These are phyloP conservation scores for Multifurca ochricompacta DNA, from an alignment of 768 basidiomycete species.

Conservation along the genomic window DNA sequence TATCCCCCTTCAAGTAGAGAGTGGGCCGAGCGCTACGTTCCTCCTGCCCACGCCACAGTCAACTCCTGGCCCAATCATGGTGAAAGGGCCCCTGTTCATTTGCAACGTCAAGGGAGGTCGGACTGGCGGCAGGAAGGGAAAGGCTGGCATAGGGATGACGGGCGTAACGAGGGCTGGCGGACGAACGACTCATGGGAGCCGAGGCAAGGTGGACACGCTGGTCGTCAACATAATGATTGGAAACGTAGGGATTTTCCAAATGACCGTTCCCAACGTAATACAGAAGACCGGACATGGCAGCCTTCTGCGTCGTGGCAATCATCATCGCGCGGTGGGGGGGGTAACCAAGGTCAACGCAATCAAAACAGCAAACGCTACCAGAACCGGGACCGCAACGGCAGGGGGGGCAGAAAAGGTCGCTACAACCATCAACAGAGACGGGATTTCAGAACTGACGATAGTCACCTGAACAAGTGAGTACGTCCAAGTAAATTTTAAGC, in stretches of 20 bases:
- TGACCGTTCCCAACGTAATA: conserved; percentile 23
- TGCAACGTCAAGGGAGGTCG: conserved; percentile 11
- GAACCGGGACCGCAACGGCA: conserved; percentile 19
- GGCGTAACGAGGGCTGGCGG: conserved; percentile 32
- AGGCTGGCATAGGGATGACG: conserved; percentile 39
- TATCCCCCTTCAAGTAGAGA: conserved; percentile 13
- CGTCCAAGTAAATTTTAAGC: neutral
- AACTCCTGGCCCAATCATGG: conserved; percentile 9
- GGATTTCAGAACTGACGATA: conserved; percentile 48
- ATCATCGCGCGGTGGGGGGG: conserved; percentile 25
- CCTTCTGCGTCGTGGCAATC: conserved; percentile 63
- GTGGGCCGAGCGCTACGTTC: conserved; percentile 12
- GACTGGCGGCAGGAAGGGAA: conserved; percentile 27
- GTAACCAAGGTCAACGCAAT: conserved; percentile 31
- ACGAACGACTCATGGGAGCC: conserved; percentile 31
- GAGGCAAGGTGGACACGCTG: conserved; percentile 16
- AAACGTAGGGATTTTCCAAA: conserved; percentile 20
- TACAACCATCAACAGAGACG: conserved; percentile 32
- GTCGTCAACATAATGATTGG: conserved; percentile 17
- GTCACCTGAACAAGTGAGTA: conserved; percentile 68
- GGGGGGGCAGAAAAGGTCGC: conserved; percentile 23
- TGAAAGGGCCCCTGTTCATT: conserved; percentile 10
- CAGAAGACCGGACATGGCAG: conserved; percentile 61
- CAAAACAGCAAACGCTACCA: conserved; percentile 31
- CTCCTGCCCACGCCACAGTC: conserved; percentile 4